Conservation (phyloP, 2,329 filamentous ascomycete genomes). For the Clonostachys solani region DNA sequence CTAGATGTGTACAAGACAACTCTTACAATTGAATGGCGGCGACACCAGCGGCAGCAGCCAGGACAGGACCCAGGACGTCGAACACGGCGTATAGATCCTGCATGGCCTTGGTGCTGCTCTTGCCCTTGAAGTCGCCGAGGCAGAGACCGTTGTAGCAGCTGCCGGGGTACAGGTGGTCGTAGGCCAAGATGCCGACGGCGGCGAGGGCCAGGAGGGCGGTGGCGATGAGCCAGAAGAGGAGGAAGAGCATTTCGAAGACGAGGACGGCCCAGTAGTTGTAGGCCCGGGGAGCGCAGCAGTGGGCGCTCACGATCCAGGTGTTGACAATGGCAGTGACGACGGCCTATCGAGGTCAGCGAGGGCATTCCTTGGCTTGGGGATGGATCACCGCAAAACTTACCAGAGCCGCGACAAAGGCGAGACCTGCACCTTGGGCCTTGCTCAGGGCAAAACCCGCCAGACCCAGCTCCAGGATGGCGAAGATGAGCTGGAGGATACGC, state of each 20-base stretch:
- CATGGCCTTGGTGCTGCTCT: too few relatives aligned
- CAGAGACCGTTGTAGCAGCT: constrained; percentile 5
- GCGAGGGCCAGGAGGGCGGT: constrained; percentile 33
- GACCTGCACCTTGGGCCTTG: too few relatives aligned
- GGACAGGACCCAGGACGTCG: constrained; percentile 2
- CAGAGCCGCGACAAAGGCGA: constrained; percentile 18
- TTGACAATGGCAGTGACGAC: constrained; percentile 19
- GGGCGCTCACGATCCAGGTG: constrained; percentile 41
- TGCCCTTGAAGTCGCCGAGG: too few relatives aligned
- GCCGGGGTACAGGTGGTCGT: constrained; percentile 12
- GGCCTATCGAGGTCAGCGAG: too few relatives aligned
- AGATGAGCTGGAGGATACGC: constrained; percentile 38
- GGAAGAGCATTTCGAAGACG: constrained; percentile 42
- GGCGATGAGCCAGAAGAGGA: constrained; percentile 47
- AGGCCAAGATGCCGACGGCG: constrained; percentile 9
- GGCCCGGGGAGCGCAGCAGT: constrained; percentile 27
- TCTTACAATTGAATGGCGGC: constrained; percentile 39
- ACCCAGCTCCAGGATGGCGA: constrained; percentile 39
- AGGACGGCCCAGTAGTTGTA: constrained; percentile 53
- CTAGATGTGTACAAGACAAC: too few relatives aligned
- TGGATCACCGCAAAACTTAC: too few relatives aligned
- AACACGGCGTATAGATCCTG: too few relatives aligned
- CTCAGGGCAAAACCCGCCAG: constrained; percentile 33
- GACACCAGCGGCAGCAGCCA: constrained; percentile 29
- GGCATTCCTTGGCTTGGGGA: too few relatives aligned